Percentiles rank a stretch among this genome's conserved stretches.
Conservation (phyloP, 495 filamentous ascomycete species). For the Penicillium ochrochloron region DNA sequence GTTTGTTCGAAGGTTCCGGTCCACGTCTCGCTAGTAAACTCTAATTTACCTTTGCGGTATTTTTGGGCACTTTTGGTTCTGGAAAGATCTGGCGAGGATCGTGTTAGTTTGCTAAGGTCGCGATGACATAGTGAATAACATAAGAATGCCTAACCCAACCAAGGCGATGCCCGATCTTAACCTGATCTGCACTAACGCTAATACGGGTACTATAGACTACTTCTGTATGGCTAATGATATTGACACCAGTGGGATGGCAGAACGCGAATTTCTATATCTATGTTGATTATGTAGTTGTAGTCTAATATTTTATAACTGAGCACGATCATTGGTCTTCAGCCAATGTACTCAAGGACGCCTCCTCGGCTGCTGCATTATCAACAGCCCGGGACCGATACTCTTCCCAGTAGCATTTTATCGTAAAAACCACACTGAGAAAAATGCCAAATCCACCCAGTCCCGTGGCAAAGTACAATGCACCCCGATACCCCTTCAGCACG, state of each 20-base stretch:
- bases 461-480: conserved; percentile 37
- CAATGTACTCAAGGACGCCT: background rate
- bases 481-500: conserved; percentile 40
- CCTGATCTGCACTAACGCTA: background rate
- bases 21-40: background rate
- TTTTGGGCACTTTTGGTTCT: background rate
- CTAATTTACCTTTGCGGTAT: background rate
- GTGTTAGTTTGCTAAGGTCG: background rate
- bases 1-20: background rate
- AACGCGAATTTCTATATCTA: background rate
- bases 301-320: background rate
- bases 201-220: background rate
- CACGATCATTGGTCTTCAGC: background rate
- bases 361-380: conserved; percentile 4
- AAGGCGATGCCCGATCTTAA: background rate
- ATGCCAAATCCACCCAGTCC: conserved; percentile 35
- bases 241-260: background rate
- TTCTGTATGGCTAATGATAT: background rate
- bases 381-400: conserved; percentile 6
- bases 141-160: background rate
- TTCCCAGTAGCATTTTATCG: conserved; percentile 22
- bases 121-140: background rate
- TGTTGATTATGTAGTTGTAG: background rate
- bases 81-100: background rate
- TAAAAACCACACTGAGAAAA: conserved; percentile 23